Percentiles rank a stretch among this genome's conserved stretches.
phyloP scores from a whole-genome alignment of 495 filamentous ascomycete genomes.

The Choiromyces venosus region DNA sequence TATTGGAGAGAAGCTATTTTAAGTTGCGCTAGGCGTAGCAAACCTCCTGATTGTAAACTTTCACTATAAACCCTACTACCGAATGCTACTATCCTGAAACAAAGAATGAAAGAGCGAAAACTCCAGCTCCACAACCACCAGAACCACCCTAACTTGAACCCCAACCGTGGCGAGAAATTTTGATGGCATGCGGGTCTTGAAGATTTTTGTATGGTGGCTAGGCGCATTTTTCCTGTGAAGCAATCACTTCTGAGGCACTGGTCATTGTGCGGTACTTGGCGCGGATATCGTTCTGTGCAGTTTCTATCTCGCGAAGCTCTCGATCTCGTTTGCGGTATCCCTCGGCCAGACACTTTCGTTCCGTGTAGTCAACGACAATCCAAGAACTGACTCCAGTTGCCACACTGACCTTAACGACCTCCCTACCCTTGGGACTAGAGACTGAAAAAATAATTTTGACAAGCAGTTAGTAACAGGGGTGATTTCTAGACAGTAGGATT shows the following conservation, averaged over 20 bases:
- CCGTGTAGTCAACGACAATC: neutral
- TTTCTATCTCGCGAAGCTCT: neutral
- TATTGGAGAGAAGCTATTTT: neutral
- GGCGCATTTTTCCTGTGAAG: neutral
- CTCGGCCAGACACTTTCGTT: neutral
- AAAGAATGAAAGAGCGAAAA: neutral
- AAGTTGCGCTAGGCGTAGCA: neutral
- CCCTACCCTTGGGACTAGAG: neutral
- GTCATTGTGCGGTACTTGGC: neutral
- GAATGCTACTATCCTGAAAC: neutral
- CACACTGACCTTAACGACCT: neutral
- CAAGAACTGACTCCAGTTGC: neutral
- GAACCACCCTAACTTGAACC: neutral
- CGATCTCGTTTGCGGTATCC: neutral
- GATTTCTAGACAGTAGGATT: neutral
- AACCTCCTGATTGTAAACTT: neutral
- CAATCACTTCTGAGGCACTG: neutral
- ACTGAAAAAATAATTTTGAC: neutral
- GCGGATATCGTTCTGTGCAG: neutral
- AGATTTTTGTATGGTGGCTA: neutral
- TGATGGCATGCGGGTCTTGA: neutral
- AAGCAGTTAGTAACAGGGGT: neutral
- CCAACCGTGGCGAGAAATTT: neutral
- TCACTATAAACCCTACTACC: neutral
- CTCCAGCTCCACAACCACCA: neutral